Evolutionary conservation across 352 stramenopile species (phyloP).

Genomic region (Aphanomyces euteiches): DNA sequence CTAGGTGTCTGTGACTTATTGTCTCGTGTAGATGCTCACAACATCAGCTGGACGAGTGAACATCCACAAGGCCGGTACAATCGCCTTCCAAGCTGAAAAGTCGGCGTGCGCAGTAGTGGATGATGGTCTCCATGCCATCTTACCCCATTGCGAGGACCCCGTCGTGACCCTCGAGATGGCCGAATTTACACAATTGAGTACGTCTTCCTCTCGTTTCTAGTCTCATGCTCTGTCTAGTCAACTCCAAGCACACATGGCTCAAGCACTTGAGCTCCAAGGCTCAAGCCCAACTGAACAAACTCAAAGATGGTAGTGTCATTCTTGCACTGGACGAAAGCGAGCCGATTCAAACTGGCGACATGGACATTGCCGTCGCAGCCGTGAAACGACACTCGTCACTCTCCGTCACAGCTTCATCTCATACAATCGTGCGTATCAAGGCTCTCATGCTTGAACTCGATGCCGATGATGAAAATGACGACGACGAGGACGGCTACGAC

Average conservation of each 20-base stretch:
- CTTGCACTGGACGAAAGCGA: conserved; percentile 80
- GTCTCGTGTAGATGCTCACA: conserved; percentile 30
- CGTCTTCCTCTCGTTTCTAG: background rate
- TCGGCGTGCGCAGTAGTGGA: conserved; percentile 55
- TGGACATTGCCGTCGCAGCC: conserved; percentile 59
- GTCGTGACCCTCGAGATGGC: conserved; percentile 48
- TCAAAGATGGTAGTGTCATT: conserved; percentile 57
- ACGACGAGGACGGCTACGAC: conserved; percentile 67
- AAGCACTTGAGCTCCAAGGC: conserved; percentile 65
- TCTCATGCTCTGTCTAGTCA: conserved; percentile 30
- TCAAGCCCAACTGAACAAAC: conserved; percentile 44
- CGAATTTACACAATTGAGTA: conserved; percentile 54
- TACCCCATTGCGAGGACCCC: conserved; percentile 47
- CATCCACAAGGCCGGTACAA: conserved; percentile 65
- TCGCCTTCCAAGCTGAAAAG: conserved; percentile 38
- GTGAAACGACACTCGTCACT: conserved; percentile 74
- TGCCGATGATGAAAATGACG: conserved; percentile 36
- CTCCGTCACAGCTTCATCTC: conserved; percentile 57
- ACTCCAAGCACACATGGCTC: conserved; percentile 69
- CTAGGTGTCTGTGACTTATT: background rate
- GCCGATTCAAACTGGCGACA: conserved; percentile 65
- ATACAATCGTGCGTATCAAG: conserved; percentile 65
- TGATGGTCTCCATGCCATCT: conserved; percentile 54
- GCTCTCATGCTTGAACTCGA: conserved; percentile 68
- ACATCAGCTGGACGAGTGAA: conserved; percentile 46